Percentiles rank a stretch among this genome's conserved stretches.
Evolutionary conservation across 352 stramenopile genomes (phyloP).

Genomic region (Pythium dissotocum): DNA sequence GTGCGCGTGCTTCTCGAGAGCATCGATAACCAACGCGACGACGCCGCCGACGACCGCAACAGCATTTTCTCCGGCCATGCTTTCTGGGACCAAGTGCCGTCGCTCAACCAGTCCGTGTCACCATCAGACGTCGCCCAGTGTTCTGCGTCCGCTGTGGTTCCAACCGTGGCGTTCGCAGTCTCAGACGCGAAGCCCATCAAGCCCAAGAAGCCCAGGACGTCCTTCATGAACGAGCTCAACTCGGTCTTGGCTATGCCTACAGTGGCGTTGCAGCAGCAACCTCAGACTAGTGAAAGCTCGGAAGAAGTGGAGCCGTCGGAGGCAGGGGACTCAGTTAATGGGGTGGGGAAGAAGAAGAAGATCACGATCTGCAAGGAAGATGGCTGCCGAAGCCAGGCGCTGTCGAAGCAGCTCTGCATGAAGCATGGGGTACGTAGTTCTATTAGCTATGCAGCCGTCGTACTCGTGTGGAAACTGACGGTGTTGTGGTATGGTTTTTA

Average conservation of each 20-base stretch:
- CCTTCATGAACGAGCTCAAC: slow-evolving; percentile 12
- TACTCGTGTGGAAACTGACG: neutral
- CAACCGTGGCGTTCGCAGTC: neutral
- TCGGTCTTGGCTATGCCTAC: neutral
- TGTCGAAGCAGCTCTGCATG: slow-evolving; percentile 29
- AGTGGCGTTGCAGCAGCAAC: neutral
- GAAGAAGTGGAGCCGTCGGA: neutral
- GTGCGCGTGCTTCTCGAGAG: slow-evolving; percentile 22
- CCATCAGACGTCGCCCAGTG: slow-evolving; percentile 13
- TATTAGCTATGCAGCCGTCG: neutral
- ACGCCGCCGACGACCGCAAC: slow-evolving; percentile 8
- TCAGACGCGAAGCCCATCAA: neutral
- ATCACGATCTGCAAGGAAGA: slow-evolving; percentile 28
- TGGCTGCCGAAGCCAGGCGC: slow-evolving; percentile 26
- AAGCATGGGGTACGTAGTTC: slow-evolving; percentile 25
- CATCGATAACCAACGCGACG: slow-evolving; percentile 27
- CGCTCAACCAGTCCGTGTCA: slow-evolving; percentile 14
- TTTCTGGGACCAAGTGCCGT: slow-evolving; percentile 26
- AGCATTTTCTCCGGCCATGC: slow-evolving; percentile 27
- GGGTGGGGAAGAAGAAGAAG: slow-evolving; percentile 31
- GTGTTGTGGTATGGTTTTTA: slow-evolving; percentile 1
- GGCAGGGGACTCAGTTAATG: neutral
- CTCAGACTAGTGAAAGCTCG: neutral
- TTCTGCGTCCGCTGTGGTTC: neutral
- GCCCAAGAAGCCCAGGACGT: neutral